These are phyloP conservation scores for Pyrrhoderma lamaoense DNA, from an alignment of 1,284 basidiomycete species.

Conservation along the genomic window DNA sequence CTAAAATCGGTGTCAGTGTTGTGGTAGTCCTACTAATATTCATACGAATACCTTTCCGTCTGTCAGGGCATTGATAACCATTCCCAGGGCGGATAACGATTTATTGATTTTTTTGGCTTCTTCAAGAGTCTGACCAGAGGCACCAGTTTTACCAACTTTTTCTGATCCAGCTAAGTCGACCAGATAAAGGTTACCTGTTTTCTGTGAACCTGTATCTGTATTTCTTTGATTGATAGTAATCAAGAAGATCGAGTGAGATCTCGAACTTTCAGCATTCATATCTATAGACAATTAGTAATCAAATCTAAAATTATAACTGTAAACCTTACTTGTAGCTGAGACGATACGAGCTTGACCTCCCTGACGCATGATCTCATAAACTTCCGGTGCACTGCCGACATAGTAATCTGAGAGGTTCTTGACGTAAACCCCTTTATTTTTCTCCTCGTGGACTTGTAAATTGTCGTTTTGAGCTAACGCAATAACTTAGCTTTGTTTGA, in stretches of 20 bases:
- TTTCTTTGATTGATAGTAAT: conserved; percentile 97
- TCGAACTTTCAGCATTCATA: conserved; percentile 99
- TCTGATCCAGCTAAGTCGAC: conserved; percentile 99
- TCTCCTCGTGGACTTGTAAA: conserved; percentile 97
- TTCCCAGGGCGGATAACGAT: conserved; percentile 92
- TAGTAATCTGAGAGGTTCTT: conserved; percentile 98
- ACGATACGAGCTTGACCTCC: conserved; percentile 89
- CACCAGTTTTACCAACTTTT: conserved; percentile 99
- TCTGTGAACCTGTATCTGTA: conserved; percentile 91
- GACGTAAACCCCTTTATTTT: conserved; percentile 95
- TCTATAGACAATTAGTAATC: conserved; percentile 45
- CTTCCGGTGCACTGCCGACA: conserved; percentile 92
- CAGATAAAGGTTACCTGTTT: conserved; percentile 95
- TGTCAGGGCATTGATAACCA: conserved; percentile 99
- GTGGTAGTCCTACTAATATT: not conserved
- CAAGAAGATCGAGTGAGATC: conserved; percentile 98
- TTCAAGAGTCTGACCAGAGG: conserved; percentile 96
- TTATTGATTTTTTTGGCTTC: conserved; percentile 99
- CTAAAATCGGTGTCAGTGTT: conserved; percentile 36
- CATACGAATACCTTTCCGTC: conserved; percentile 74
- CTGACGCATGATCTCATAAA: conserved; percentile 98
- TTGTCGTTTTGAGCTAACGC: conserved; percentile 92
- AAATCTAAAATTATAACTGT: conserved; percentile 2
- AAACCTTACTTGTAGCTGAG: conserved; percentile 81
- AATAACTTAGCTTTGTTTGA: conserved; percentile 1